phyloP scores from a whole-genome alignment of 352 stramenopile genomes.

The Phytophthora hybrid region DNA sequence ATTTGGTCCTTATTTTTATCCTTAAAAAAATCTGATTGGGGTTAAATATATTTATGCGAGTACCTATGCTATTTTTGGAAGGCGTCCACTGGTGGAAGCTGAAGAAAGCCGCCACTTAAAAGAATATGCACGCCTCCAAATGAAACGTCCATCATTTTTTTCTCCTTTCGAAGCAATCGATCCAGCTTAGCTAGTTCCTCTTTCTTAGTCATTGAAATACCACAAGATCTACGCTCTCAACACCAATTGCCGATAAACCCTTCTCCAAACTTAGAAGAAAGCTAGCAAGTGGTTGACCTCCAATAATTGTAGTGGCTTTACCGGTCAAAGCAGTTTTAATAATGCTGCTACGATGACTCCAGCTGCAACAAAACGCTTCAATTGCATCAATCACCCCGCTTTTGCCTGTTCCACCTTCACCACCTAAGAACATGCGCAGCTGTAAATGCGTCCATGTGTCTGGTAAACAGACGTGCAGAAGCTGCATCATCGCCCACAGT shows the following conservation, averaged over 20 bases:
- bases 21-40: too few relatives aligned
- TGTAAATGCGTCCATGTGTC: slow-evolving; percentile 16
- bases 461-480: slow-evolving; percentile 14
- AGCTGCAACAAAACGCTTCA: not conserved
- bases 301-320: slow-evolving; percentile 5
- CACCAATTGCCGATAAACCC: not conserved
- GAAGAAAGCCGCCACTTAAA: slow-evolving; percentile 2
- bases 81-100: slow-evolving; percentile 9
- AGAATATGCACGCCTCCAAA: slow-evolving; percentile 14
- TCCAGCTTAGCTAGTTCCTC: slow-evolving; percentile 1
- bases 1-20: too few relatives aligned
- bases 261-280: not conserved
- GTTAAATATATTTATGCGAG: too few relatives aligned
- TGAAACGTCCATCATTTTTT: not conserved
- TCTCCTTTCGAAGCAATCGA: not conserved
- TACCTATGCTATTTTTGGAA: too few relatives aligned
- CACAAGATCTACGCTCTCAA: not conserved
- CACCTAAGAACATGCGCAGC: not conserved
- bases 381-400: not conserved
- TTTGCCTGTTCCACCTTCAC: not conserved
- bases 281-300: not conserved
- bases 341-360: not conserved
- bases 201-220: slow-evolving; percentile 7
- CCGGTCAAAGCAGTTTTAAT: slow-evolving; percentile 2
- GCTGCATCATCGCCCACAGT: slow-evolving; percentile 11